Base-by-base conservation (phyloP, 2,329 filamentous ascomycete genomes). In the Alternaria sp. region DNA sequence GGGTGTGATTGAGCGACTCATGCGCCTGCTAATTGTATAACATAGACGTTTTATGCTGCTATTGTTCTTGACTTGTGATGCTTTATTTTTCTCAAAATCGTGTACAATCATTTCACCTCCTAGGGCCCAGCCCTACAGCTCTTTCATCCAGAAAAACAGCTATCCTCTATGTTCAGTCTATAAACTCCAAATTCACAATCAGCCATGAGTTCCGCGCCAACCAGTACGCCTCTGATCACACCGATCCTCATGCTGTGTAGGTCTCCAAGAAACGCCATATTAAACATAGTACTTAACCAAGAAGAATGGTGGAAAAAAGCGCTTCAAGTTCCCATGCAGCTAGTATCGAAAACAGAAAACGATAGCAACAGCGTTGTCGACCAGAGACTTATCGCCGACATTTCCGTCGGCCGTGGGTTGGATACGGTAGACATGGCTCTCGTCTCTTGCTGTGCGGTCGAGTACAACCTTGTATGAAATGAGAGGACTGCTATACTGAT, bases 11-110 rank as follows among this genome's bases (percentile, higher is more conserved):
- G 40, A 46, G 45, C 30, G 12, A 45, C 45, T 38, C 2, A 46
- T 38, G 18, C 51, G 38, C 25, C 18, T 40, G 45, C 51, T 56
- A 45, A 56, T 51, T 56, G 51, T 60, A 60, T 41, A 60, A 34
- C 53, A 56, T 40, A n/a, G 38, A 54, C 22, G 36, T n/a, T 16
- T 48, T 18, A 40, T 55, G 53, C 43, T 27, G 14, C 27, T 22
- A 20, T 40, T 43, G 20, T 44, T 45, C 41, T 25, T 25, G 20
- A 25, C 25, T 9, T 25, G 20, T 25, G 20, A 43, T 43, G 5
- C 40, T 43, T 22, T 6, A 25, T 25, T 2, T 43, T 43, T 14
- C 6, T 25, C 5, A 25, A 43, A 43, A 6, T 50, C 20, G 20
- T 28, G 12, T 50, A 50, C 18, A 50, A 38, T n/a, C 9, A 22